Conservation (phyloP, 805 yeast genomes). For the Kuraishia ogatae region DNA sequence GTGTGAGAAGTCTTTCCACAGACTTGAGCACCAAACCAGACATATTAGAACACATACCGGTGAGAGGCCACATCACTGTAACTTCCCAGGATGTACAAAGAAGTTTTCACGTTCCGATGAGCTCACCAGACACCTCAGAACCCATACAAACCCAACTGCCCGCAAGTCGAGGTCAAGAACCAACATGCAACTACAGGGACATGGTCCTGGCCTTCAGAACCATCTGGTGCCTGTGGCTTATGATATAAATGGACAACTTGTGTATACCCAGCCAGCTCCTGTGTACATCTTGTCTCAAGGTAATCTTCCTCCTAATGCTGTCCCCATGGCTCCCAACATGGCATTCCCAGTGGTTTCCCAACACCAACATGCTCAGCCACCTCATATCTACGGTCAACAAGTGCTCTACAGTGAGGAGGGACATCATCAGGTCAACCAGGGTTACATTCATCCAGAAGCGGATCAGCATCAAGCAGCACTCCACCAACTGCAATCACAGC, state of each 20-base stretch:
- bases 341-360: conserved; percentile 4
- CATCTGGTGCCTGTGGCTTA: conserved; percentile 20
- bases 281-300: conserved; percentile 19
- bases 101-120: conserved; percentile 78
- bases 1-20: conserved; percentile 79
- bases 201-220: conserved; percentile 3
- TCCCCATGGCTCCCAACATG: not conserved
- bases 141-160: conserved; percentile 52
- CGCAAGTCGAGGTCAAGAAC: conserved; percentile 12
- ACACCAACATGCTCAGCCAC: conserved; percentile 7
- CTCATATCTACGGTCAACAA: not conserved
- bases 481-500: conserved; percentile 8
- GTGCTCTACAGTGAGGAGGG: not conserved
- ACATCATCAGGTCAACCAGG: conserved; percentile 10
- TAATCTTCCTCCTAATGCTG: not conserved
- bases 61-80: conserved; percentile 83
- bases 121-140: conserved; percentile 76
- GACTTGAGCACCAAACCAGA: conserved; percentile 85
- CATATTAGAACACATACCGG: conserved; percentile 93
- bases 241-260: conserved; percentile 21
- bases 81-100: conserved; percentile 77
- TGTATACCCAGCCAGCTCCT: conserved; percentile 22
- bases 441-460: conserved; percentile 1
- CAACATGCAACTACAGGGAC: conserved; percentile 8
- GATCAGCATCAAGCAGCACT: conserved; percentile 4